These are phyloP conservation scores for Aspergillus biplanus DNA, from an alignment of 495 filamentous ascomycete species.

Conservation along the genomic window DNA sequence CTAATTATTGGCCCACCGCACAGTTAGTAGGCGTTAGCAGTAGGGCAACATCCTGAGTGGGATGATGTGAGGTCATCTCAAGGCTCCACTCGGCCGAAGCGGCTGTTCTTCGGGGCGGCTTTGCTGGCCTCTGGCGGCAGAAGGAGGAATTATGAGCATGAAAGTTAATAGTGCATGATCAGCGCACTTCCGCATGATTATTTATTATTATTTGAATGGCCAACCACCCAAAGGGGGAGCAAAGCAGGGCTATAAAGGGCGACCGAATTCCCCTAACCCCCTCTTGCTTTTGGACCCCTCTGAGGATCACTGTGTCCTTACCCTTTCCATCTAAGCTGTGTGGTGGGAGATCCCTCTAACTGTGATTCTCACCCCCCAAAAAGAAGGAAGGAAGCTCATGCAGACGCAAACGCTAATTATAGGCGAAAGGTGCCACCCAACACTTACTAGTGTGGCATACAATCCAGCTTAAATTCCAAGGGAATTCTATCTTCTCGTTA, in stretches of 20 bases:
- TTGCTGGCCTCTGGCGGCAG: not conserved
- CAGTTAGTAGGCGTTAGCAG: not conserved
- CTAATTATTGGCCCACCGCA: not conserved
- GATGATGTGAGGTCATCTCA: not conserved
- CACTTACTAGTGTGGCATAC: not conserved
- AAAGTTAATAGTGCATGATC: not conserved
- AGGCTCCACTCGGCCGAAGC: slow-evolving; percentile 17
- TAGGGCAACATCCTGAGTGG: not conserved
- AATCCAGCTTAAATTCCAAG: not conserved
- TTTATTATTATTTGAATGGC: too few species aligned
- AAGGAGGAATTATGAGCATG: not conserved
- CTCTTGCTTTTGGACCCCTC: not conserved
- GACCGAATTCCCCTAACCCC: not conserved
- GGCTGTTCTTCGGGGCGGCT: slow-evolving; percentile 14
- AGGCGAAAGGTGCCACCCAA: not conserved
- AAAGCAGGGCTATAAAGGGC: not conserved
- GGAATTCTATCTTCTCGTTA: not conserved
- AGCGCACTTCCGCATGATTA: too few species aligned
- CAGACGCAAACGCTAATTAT: too few species aligned
- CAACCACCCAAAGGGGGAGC: not conserved
- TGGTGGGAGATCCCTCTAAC: too few species aligned
- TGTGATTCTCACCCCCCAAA: too few species aligned
- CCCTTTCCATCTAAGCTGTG: not conserved
- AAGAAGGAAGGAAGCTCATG: too few species aligned
- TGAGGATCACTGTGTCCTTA: not conserved